Evolutionary conservation across 2,329 filamentous ascomycete species (phyloP), one percentile per base, ranked within the genome.

Genomic region (Monilinia fructicola): DNA sequence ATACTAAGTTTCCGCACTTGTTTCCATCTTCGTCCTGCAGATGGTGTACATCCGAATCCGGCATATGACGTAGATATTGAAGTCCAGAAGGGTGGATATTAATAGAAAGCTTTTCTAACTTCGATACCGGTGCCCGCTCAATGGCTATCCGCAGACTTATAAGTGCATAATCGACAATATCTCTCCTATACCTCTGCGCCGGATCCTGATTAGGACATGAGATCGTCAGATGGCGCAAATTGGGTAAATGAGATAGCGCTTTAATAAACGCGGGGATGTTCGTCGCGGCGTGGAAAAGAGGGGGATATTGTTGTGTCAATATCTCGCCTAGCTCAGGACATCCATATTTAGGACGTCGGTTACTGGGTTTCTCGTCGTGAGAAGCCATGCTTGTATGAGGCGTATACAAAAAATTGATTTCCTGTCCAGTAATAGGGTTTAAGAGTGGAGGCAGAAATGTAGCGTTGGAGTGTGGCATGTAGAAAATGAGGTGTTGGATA

Each of bases 391-490:
- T 87, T 3, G 85, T 86, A 74, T 92, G 89, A 21, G 93, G 92
- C 66, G 87, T 90, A 79, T 96, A 96, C 59, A 93, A 81, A 78
- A 96, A 96, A 72, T 82, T 86, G 74, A 92, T 86, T 80, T 96
- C 91, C 69, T 87, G 86, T 54, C 92, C 92, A 12, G 88, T 92
- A 69, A 83, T 77, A 4, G 91, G 90, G 75, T 96, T 89, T 50
- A 96, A 83, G 55, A 97, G 84, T n/a, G 92, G 92, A 21, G 92
- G 90, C 11, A 96, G 82, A 75, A 93, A 93, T 53, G 91, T 95
- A 64, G 90, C 85, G n/a, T 85, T 80, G 7, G 86, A 87, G 78
- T 96, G 92, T 38, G 91, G 85, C 71, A 96, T 85, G 75, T 83
- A 84, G 79, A 97, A 96, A 67, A 85, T 90, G 64, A 96, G 82